Evolutionary conservation across 2,329 filamentous ascomycete genomes (phyloP).

Genomic region (Diaporthe destruens): DNA sequence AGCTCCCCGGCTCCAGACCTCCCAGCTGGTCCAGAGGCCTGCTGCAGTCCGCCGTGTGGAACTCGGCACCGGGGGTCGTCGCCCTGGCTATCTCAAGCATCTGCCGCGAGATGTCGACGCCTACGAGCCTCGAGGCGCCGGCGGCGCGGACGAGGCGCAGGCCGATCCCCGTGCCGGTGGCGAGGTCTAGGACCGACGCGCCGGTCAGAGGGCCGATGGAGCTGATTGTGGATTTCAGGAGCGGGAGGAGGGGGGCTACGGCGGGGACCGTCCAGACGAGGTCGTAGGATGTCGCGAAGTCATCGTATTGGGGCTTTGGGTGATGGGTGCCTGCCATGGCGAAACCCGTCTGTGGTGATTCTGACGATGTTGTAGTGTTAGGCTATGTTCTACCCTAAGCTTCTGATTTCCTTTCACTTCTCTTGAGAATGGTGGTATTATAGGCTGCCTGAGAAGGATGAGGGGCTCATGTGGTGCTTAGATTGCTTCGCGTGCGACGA

Average conservation of each 20-base stretch:
- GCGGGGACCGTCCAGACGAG: slow-evolving; percentile 8
- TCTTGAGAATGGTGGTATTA: neutral
- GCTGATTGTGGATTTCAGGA: neutral
- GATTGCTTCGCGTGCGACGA: neutral
- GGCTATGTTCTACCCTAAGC: fast-evolving
- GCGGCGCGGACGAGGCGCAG: neutral
- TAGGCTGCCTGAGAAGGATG: neutral
- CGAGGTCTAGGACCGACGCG: slow-evolving; percentile 9
- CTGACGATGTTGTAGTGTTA: fast-evolving
- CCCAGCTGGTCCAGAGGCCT: neutral
- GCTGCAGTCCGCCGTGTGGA: slow-evolving; percentile 25
- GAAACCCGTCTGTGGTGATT: fast-evolving
- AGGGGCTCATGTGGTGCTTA: neutral
- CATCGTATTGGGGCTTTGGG: slow-evolving; percentile 2
- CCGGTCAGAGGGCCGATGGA: neutral
- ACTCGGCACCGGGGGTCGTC: neutral
- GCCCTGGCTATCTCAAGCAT: slow-evolving; percentile 13
- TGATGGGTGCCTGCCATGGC: neutral
- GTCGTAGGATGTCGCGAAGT: slow-evolving; percentile 18
- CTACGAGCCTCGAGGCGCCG: slow-evolving; percentile 2
- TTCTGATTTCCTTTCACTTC: neutral
- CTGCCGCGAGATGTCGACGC: slow-evolving; percentile 11
- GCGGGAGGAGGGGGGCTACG: neutral
- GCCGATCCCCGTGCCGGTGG: slow-evolving; percentile 16
- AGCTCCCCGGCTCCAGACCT: neutral